A percentile compares a stretch with the other conserved stretches of the same genome.
phyloP scores from a whole-genome alignment of 768 basidiomycete species.

The Xerocomus spinulosus region DNA sequence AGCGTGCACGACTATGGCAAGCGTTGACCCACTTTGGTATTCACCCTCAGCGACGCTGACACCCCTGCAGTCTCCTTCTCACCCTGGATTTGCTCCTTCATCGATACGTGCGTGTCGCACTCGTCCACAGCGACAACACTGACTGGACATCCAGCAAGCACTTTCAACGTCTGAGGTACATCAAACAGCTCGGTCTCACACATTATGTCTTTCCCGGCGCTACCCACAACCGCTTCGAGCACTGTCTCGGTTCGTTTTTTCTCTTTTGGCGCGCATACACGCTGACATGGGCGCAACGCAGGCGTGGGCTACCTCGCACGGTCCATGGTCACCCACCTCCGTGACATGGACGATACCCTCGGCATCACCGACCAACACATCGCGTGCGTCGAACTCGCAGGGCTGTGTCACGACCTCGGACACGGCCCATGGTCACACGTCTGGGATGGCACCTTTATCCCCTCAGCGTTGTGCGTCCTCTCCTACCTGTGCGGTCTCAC shows the following conservation, averaged over 20 bases:
- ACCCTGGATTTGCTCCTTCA: constrained; percentile 43
- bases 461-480: constrained; percentile 51
- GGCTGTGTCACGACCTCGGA: constrained; percentile 80
- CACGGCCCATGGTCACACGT: constrained; percentile 87
- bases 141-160: constrained; percentile 43
- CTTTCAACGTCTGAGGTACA: constrained; percentile 70
- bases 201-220: constrained; percentile 76
- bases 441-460: constrained; percentile 75
- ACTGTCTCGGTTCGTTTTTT: constrained; percentile 59
- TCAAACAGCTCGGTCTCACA: constrained; percentile 79
- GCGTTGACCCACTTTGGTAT: too few relatives aligned
- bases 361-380: constrained; percentile 68
- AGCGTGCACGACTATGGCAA: constrained; percentile 41
- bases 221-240: constrained; percentile 79
- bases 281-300: constrained; percentile 27
- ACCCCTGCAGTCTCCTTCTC: constrained; percentile 25
- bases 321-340: constrained; percentile 54
- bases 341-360: constrained; percentile 54
- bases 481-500: not conserved
- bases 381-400: constrained; percentile 73
- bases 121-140: not conserved
- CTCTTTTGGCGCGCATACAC: not conserved
- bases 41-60: too few relatives aligned
- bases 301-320: constrained; percentile 75
- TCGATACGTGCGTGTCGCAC: constrained; percentile 55